Evolutionary conservation across 805 yeast species (phyloP).

Genomic region (Suhomyces canberraensis): DNA sequence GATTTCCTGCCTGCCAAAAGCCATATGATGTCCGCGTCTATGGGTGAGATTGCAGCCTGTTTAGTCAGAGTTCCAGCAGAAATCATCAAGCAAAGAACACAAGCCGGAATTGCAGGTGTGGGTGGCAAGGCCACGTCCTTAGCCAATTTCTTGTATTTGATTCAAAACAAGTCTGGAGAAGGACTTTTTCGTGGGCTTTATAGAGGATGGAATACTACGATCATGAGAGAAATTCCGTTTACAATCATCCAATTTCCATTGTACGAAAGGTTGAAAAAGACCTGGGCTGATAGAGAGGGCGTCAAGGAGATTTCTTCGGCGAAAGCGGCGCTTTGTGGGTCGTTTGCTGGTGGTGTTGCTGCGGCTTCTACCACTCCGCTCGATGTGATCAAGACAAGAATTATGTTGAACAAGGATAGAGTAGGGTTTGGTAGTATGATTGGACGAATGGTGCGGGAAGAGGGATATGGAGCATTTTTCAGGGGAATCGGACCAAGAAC

Average conservation of each 20-base stretch:
- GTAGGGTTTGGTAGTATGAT: slow-evolving; percentile 49
- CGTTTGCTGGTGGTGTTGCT: slow-evolving; percentile 77
- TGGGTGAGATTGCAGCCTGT: slow-evolving; percentile 93
- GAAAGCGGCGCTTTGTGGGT: slow-evolving; percentile 83
- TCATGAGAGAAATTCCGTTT: slow-evolving; percentile 94
- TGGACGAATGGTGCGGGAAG: slow-evolving; percentile 55
- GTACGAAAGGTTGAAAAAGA: slow-evolving; percentile 74
- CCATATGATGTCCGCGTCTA: slow-evolving; percentile 85
- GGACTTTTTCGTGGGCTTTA: slow-evolving; percentile 77
- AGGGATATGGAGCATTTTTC: slow-evolving; percentile 70
- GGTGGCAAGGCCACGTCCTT: slow-evolving; percentile 52
- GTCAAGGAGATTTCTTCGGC: slow-evolving; percentile 49
- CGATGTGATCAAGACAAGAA: slow-evolving; percentile 76
- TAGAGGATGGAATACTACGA: slow-evolving; percentile 91
- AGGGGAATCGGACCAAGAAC: slow-evolving; percentile 94
- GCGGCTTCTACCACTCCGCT: slow-evolving; percentile 81
- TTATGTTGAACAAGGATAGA: slow-evolving; percentile 67
- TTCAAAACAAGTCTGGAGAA: slow-evolving; percentile 68
- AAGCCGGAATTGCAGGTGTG: slow-evolving; percentile 41
- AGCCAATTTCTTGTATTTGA: slow-evolving; percentile 61
- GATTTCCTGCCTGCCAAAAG: slow-evolving; percentile 35
- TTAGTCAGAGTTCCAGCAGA: slow-evolving; percentile 95
- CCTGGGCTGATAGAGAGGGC: slow-evolving; percentile 41
- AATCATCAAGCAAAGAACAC: slow-evolving; percentile 92
- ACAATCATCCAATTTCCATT: slow-evolving; percentile 94